Percentiles rank a stretch among this genome's conserved stretches.
phyloP scores from a whole-genome alignment of 768 basidiomycete genomes.

The Piloderma croceum region DNA sequence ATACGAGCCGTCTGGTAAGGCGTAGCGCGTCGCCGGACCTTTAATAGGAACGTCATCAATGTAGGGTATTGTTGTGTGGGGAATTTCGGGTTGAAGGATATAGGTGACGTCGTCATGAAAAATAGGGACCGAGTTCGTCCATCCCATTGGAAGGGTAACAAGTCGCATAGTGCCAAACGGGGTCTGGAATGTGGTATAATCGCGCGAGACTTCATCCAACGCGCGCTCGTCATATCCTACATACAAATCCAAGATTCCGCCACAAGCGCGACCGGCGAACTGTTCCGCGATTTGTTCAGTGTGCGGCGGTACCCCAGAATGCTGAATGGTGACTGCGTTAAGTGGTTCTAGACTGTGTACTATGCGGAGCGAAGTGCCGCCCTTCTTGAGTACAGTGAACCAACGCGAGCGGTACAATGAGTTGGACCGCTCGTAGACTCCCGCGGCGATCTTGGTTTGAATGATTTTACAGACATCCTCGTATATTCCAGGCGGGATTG shows the following conservation, averaged over 20 bases:
- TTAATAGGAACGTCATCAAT: conserved; percentile 20
- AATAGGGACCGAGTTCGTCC: conserved; percentile 28
- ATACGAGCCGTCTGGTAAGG: no score
- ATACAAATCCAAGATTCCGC: conserved; percentile 30
- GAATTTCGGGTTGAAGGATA: conserved; percentile 22
- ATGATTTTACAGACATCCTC: conserved; percentile 18
- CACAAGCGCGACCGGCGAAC: no score
- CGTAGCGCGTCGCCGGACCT: no score
- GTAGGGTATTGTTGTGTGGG: no score
- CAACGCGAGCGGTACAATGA: conserved; percentile 20
- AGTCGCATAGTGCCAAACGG: conserved; percentile 29
- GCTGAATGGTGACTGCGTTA: conserved; percentile 23
- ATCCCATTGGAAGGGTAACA: conserved; percentile 34
- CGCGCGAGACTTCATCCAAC: conserved; percentile 24
- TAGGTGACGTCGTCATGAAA: conserved; percentile 25
- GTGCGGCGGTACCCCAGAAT: no score
- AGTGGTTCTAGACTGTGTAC: conserved; percentile 21
- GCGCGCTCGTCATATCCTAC: conserved; percentile 32
- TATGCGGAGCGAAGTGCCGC: no score
- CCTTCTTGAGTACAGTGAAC: conserved; percentile 23
- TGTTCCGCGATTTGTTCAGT: no score
- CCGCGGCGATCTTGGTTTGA: conserved; percentile 20
- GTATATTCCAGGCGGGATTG: conserved; percentile 20
- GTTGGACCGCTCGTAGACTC: conserved; percentile 31
- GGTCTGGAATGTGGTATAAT: conserved; percentile 38